A percentile compares a stretch with the other conserved stretches of the same genome.
Conservation (phyloP, 495 filamentous ascomycete species). For the Staphylotrichum tortipilum region DNA sequence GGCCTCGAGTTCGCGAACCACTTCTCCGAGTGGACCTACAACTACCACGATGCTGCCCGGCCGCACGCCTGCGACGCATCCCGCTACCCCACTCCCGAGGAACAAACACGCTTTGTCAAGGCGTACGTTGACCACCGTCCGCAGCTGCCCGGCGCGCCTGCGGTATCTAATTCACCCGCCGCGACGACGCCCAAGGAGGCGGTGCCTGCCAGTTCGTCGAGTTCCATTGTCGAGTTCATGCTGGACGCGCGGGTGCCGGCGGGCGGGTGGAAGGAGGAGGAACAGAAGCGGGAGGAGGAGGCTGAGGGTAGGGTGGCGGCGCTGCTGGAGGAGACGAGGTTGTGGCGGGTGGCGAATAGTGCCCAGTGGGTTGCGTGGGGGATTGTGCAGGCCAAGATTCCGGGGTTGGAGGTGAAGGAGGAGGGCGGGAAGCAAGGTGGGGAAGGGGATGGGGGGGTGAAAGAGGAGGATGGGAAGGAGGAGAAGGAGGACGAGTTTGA, state of each 20-base stretch:
- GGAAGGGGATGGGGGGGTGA: conserved; percentile 27
- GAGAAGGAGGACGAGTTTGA: conserved; percentile 60
- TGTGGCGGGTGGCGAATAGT: conserved; percentile 81
- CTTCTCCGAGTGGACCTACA: conserved; percentile 97
- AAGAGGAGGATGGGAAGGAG: conserved; percentile 33
- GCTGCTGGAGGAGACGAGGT: conserved; percentile 64
- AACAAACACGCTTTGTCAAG: conserved; percentile 76
- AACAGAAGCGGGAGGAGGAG: conserved; percentile 49
- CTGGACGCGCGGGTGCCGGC: conserved; percentile 57
- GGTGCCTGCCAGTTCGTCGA: too few relatives aligned
- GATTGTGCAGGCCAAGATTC: conserved; percentile 83
- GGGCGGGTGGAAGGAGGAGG: conserved; percentile 49
- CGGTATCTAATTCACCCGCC: too few relatives aligned
- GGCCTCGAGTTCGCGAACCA: conserved; percentile 96
- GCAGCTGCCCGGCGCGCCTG: conserved; percentile 38
- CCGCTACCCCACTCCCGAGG: conserved; percentile 65
- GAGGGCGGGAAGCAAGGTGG: neutral
- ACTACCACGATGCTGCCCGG: conserved; percentile 67
- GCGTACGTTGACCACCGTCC: conserved; percentile 79
- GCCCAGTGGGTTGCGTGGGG: conserved; percentile 96
- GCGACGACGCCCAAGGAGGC: neutral
- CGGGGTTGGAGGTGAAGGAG: conserved; percentile 37
- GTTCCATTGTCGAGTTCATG: conserved; percentile 54
- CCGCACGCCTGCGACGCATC: conserved; percentile 60
- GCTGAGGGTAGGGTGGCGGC: conserved; percentile 55